Conservation (phyloP, 2,329 filamentous ascomycete genomes). For the Chaetomium strumarium region DNA sequence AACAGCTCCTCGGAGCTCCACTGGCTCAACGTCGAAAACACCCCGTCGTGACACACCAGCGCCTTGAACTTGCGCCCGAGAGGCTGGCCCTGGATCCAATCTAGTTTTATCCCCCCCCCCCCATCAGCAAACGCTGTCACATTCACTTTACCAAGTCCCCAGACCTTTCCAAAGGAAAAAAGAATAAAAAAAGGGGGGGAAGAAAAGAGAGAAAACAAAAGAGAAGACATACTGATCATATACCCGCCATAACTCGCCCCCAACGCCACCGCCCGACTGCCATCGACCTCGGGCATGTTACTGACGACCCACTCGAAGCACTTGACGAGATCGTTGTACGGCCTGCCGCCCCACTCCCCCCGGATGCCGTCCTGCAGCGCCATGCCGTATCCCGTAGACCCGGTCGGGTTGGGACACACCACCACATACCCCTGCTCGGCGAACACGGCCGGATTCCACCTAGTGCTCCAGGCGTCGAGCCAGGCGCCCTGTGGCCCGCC, state of each 20-base stretch:
- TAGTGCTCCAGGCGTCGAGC: constrained; percentile 68
- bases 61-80: constrained; percentile 82
- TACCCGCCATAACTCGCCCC: constrained; percentile 72
- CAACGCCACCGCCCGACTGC: constrained; percentile 61
- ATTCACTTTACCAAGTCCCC: no score
- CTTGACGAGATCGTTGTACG: constrained; percentile 75
- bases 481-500: constrained; percentile 77
- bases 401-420: constrained; percentile 76
- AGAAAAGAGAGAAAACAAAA: background rate
- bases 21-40: constrained; percentile 65
- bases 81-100: constrained; percentile 86
- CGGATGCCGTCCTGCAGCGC: constrained; percentile 69
- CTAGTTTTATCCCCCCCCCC: no score
- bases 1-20: constrained; percentile 64
- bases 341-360: constrained; percentile 76
- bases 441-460: constrained; percentile 83
- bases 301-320: constrained; percentile 68
- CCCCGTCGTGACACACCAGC: constrained; percentile 81
- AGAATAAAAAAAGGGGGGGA: background rate
- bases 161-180: background rate
- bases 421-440: constrained; percentile 84
- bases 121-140: no score
- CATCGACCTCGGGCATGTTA: constrained; percentile 64
- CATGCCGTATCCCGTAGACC: constrained; percentile 77
- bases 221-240: constrained; percentile 57